A percentile compares a stretch with the other conserved stretches of the same genome.
Conservation (phyloP, 108 stramenopile genomes). For the Cyclotella distinguenda region DNA sequence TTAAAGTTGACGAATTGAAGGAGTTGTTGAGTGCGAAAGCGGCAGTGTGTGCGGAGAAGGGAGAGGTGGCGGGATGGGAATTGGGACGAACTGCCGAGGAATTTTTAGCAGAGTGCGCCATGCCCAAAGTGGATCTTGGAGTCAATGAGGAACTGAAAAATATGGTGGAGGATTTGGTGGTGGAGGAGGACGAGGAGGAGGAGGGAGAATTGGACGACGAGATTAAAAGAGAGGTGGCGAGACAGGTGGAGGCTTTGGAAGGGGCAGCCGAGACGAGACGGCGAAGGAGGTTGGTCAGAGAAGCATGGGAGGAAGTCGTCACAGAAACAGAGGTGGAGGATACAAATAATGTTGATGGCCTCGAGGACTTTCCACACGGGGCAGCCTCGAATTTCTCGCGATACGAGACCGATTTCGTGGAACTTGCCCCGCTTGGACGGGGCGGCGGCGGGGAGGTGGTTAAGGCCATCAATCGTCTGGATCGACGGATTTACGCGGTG, state of each 20-base stretch:
- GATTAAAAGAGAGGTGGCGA: conserved; percentile 47
- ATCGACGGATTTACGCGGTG: conserved; percentile 77
- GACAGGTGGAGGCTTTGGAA: conserved; percentile 51
- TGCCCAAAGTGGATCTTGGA: conserved; percentile 32
- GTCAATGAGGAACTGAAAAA: conserved; percentile 1
- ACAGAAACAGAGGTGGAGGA: conserved; percentile 45
- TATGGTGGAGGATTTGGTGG: neutral
- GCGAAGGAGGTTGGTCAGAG: conserved; percentile 8
- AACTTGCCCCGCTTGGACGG: conserved; percentile 70
- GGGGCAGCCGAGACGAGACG: conserved; percentile 31
- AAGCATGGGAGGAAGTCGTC: conserved; percentile 29
- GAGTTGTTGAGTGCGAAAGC: conserved; percentile 42
- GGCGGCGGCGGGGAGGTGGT: conserved; percentile 87
- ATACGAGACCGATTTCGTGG: conserved; percentile 80
- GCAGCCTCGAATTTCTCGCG: conserved; percentile 35
- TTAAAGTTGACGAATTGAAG: conserved; percentile 47
- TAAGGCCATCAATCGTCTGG: conserved; percentile 76
- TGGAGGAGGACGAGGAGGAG: conserved; percentile 9
- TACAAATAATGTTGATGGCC: conserved; percentile 26
- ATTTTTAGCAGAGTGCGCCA: conserved; percentile 56
- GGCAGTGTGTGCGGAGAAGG: conserved; percentile 52
- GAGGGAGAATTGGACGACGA: conserved; percentile 26
- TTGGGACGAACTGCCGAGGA: conserved; percentile 74
- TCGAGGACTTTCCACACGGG: neutral
- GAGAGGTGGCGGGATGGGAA: conserved; percentile 75